Evolutionary conservation across 805 yeast genomes (phyloP), one percentile per base, ranked within the genome.

Genomic region (Saccharomycopsis sp.): DNA sequence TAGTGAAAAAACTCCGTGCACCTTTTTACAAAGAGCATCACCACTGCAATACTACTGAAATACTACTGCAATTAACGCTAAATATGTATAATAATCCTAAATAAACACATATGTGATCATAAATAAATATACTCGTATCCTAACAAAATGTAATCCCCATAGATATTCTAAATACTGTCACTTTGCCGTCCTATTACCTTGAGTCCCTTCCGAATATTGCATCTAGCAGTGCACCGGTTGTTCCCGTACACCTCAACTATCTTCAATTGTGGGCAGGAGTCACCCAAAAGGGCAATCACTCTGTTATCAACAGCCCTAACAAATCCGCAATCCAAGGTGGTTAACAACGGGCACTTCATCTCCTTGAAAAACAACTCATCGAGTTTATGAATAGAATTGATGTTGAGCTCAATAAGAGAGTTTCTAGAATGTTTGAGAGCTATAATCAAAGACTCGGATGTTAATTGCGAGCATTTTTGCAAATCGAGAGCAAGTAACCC

Each of bases 211-310:
- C 86, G 73, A 1, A 79, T 69, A 2, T 69, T 70, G 0, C 88
- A 86, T 24, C 75, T 74, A 7, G 76, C 72, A 1, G 91, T 81
- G 59, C 90, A 81, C 65, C 83, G 74, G 67, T 87, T 88, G 67
- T 86, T 77, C 1, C 97, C 97, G 69, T 85, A 90, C 15, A 89
- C 92, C 65, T 89, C 96, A 57, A 93, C 68, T 15, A 87, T 76
- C 52, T 78, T 76, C 58, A 93, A 71, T 53, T 80, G 80, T 0
- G 84, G 79, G 62, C 94, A 88, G 9, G 79, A 76, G 25, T 77
- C 71, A 2, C 87, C 78, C 20, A 90, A 64, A 29, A 78, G 66
- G 24, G 79, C 80, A n/a, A 92, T 69, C 0, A 83, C 78, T 19
- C 76, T 78, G 69, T 93, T 89, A 67, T 90, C 90, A 12, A 89